Percentiles rank a stretch among this genome's conserved stretches.
Conservation (phyloP, 108 stramenopile species). For the Ochromonas danica region DNA sequence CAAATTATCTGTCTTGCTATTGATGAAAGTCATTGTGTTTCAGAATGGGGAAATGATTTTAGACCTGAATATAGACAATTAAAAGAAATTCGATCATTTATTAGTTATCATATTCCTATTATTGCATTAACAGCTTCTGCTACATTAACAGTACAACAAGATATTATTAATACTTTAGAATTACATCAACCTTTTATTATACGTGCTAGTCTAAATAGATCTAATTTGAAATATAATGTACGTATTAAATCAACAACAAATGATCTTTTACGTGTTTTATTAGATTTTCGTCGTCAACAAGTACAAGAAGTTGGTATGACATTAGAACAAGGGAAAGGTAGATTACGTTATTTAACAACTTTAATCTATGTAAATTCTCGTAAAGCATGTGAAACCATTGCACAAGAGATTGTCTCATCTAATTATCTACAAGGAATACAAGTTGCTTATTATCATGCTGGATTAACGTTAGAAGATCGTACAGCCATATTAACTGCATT, state of each 20-base stretch:
- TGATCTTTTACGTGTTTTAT: neutral
- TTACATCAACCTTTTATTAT: neutral
- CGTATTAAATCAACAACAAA: neutral
- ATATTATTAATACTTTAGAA: slow-evolving; percentile 55
- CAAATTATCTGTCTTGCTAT: slow-evolving; percentile 71
- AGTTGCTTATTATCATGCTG: slow-evolving; percentile 21
- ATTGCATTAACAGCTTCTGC: slow-evolving; percentile 91
- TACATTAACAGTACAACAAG: slow-evolving; percentile 74
- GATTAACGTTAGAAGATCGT: neutral
- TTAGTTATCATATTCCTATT: slow-evolving; percentile 58
- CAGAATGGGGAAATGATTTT: slow-evolving; percentile 92
- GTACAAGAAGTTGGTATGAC: neutral
- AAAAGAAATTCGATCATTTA: slow-evolving; percentile 60
- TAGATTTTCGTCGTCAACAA: neutral
- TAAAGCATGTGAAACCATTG: neutral
- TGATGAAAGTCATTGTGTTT: slow-evolving; percentile 91
- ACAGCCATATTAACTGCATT: neutral
- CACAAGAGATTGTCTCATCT: neutral
- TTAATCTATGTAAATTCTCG: neutral
- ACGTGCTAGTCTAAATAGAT: neutral
- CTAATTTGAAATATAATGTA: slow-evolving; percentile 11
- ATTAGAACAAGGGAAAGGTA: too few species aligned
- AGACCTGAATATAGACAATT: slow-evolving; percentile 72
- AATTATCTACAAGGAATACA: neutral
- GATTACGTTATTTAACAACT: neutral